phyloP scores from a whole-genome alignment of 768 basidiomycete species.

The Amanita rimosa region DNA sequence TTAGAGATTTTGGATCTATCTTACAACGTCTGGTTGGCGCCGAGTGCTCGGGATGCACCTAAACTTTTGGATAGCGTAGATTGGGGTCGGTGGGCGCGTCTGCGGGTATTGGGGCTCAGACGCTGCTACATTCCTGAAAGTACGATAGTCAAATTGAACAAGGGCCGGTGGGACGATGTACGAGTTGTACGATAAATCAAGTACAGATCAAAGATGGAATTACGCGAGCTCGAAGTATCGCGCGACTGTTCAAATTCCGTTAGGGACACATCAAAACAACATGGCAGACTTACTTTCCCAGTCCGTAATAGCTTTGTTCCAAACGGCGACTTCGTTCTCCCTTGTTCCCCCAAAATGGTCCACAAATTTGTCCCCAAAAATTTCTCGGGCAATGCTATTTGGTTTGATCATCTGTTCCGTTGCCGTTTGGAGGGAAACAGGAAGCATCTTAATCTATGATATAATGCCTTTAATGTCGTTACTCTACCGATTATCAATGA shows the following conservation, averaged over 20 bases:
- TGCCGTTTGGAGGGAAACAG: conserved; percentile 69
- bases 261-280: background rate
- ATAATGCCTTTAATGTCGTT: conserved; percentile 2
- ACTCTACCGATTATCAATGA: background rate
- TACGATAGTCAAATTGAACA: conserved; percentile 38
- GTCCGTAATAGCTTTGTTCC: conserved; percentile 84
- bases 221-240: conserved; percentile 78
- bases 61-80: conserved; percentile 36
- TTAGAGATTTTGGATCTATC: conserved; percentile 57
- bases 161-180: conserved; percentile 58
- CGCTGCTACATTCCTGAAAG: conserved; percentile 34
- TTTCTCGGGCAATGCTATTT: conserved; percentile 74
- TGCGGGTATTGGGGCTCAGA: conserved; percentile 47
- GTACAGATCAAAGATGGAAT: conserved; percentile 1
- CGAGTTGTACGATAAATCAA: conserved; percentile 28
- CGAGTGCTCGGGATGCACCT: conserved; percentile 17
- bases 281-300: conserved; percentile 71
- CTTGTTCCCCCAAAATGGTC: conserved; percentile 96
- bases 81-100: conserved; percentile 44
- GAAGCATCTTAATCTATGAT: conserved; percentile 60
- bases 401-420: conserved; percentile 70
- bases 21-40: conserved; percentile 39
- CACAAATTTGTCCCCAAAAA: conserved; percentile 84
- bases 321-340: conserved; percentile 77
- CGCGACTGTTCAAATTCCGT: conserved; percentile 41